Percentiles rank a stretch among this genome's conserved stretches.
phyloP scores from a whole-genome alignment of 2,329 filamentous ascomycete genomes.

The Escovopsis weberi region DNA sequence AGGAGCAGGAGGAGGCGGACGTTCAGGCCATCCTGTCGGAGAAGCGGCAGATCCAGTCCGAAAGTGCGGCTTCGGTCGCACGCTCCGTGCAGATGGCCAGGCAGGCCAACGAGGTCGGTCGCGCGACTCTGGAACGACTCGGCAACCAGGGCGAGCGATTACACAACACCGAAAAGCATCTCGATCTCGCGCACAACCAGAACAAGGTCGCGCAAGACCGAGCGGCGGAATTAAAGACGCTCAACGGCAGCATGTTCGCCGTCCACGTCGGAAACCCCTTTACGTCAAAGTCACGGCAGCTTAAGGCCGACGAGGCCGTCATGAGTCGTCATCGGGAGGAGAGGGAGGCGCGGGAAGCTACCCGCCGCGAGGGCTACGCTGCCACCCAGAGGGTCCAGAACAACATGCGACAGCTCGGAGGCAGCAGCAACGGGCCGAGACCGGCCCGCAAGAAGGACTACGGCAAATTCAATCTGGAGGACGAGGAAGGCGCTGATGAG shows the following conservation, averaged over 20 bases:
- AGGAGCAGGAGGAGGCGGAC: constrained; percentile 61
- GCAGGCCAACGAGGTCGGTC: constrained; percentile 41
- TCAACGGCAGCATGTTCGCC: constrained; percentile 86
- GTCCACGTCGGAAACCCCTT: constrained; percentile 67
- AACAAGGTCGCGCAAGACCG: constrained; percentile 66
- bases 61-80: constrained; percentile 37
- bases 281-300: constrained; percentile 50
- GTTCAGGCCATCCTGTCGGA: constrained; percentile 43
- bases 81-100: constrained; percentile 26
- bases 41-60: constrained; percentile 58
- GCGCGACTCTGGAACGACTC: constrained; percentile 57
- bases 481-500: constrained; percentile 41
- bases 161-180: constrained; percentile 67
- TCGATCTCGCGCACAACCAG: constrained; percentile 66
- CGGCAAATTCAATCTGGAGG: constrained; percentile 63
- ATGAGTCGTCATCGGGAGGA: constrained; percentile 55
- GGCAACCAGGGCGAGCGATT: constrained; percentile 68
- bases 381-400: constrained; percentile 40
- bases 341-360: constrained; percentile 48
- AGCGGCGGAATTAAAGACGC: constrained; percentile 66
- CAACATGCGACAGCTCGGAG: constrained; percentile 28
- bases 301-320: constrained; percentile 51
- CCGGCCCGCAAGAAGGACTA: constrained; percentile 26
- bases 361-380: constrained; percentile 35
- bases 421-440: constrained; percentile 13